Base-by-base conservation (phyloP, 495 filamentous ascomycete genomes). In the Amphirosellinia nigrospora region DNA sequence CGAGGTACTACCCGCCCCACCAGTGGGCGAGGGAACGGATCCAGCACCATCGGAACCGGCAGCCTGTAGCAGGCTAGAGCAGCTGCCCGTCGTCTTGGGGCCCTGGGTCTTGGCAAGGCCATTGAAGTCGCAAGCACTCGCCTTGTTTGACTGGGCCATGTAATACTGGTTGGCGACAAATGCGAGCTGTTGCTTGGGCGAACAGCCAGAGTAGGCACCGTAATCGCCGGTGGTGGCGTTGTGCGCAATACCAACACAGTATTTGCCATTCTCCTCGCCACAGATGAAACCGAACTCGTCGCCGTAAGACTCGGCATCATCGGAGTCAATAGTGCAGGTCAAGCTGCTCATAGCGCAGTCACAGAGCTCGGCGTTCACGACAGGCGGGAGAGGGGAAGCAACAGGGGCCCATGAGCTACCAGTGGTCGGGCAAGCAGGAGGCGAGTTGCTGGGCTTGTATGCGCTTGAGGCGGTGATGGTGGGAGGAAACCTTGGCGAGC, bases 161-260 rank as follows among this genome's bases (percentile, higher is more conserved):
- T 94, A 96, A 85, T 97, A 98, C 73, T 83, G 73, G 84, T 98
- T 91, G 74, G 97, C 85, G 36, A 89, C 92, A 77, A 87, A 97
- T 67, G 89, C 89, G 38, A 98, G 89, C 81, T 96, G 87, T 77
- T 97, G 86, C 71, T 85, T 88, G 73, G 89, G 72, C 69, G 85
- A 85, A 83, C 96, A 99, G 91, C 97, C 96, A 74, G 90, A 88
- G 83, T 93, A 94, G 9, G 92, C 89, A 70, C 96, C 96, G 78
- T 95, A 99, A 16, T 79, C 80, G 58, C 94, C 96, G 26, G 84
- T 89, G 26, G 88, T 90, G 23, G 83, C 88, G 77, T 98, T 93
- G 76, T 86, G 83, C 26, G 75, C 74, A 75, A 98, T 90, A 43
- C 93, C 94, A 4, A 74, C 78, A 82, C 96, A 97, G 21, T 75